These are phyloP conservation scores for Syzygium oleosum DNA, from an alignment of 345 rosid species.

Conservation along the genomic window DNA sequence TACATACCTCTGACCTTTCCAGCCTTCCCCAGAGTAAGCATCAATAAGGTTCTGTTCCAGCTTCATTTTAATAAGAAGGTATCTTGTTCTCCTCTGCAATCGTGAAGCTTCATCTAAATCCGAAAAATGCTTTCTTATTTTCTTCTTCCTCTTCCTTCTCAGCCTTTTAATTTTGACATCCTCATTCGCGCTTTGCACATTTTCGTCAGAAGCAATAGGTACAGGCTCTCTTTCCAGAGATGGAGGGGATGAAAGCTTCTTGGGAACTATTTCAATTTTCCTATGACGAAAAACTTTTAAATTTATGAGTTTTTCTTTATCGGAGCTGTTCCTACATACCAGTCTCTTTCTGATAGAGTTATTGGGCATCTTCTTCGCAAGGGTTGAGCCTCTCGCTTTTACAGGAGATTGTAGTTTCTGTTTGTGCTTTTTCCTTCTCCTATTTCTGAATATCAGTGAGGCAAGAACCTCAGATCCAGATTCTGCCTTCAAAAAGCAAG, in stretches of 20 bases:
- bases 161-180: conserved; percentile 24
- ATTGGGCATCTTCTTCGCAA: conserved; percentile 12
- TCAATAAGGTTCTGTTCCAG: conserved; percentile 96
- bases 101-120: conserved; percentile 68
- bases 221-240: background rate
- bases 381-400: conserved; percentile 11
- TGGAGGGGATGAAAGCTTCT: conserved; percentile 14
- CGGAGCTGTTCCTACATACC: conserved; percentile 9
- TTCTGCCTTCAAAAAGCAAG: conserved; percentile 15
- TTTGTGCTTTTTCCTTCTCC: conserved; percentile 13
- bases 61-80: conserved; percentile 86
- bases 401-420: conserved; percentile 17
- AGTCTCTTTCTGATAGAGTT: conserved; percentile 10
- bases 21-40: conserved; percentile 94
- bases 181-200: background rate
- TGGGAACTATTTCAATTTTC: conserved; percentile 11
- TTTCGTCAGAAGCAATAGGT: background rate
- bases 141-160: conserved; percentile 46
- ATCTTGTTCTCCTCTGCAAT: conserved; percentile 85
- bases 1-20: conserved; percentile 98
- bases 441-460: conserved; percentile 23
- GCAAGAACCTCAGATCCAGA: conserved; percentile 36
- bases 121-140: conserved; percentile 29
- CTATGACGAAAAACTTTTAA: conserved; percentile 8
- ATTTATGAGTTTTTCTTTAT: conserved; percentile 2